Evolutionary conservation across 2,329 filamentous ascomycete genomes (phyloP).

Genomic region (Mycosphaerella arachidis): DNA sequence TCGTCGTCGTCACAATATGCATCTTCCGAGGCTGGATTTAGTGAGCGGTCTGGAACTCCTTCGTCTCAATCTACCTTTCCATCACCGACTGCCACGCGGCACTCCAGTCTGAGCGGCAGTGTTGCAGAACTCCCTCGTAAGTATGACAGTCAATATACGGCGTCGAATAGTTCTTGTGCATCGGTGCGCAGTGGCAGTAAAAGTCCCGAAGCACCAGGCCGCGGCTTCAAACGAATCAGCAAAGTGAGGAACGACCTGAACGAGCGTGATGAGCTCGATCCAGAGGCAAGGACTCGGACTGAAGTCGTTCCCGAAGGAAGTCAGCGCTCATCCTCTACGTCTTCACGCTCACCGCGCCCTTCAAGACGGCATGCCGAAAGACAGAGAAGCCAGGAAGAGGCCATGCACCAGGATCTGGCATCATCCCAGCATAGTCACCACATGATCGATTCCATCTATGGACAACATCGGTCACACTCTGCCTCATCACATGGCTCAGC

Average conservation of each 20-base stretch:
- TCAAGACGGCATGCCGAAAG: constrained; percentile 14
- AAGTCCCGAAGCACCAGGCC: constrained; percentile 13
- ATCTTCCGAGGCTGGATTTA: constrained; percentile 30
- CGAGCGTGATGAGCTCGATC: constrained; percentile 11
- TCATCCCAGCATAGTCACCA: constrained; percentile 21
- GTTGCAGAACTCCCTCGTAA: constrained; percentile 29
- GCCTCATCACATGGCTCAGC: constrained; percentile 23
- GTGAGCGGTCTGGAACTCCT: constrained; percentile 29
- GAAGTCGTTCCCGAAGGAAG: constrained; percentile 11
- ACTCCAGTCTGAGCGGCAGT: constrained; percentile 21
- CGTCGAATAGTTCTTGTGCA: not conserved
- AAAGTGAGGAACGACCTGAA: constrained; percentile 13
- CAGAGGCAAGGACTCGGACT: constrained; percentile 9
- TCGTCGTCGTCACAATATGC: constrained; percentile 30
- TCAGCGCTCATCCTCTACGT: constrained; percentile 16
- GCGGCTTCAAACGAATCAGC: not conserved
- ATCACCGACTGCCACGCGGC: constrained; percentile 26
- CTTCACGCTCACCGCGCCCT: constrained; percentile 17
- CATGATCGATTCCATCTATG: constrained; percentile 19
- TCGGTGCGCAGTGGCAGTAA: constrained; percentile 15
- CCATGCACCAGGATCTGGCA: constrained; percentile 23
- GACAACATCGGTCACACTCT: constrained; percentile 26
- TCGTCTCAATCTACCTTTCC: constrained; percentile 30
- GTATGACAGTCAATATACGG: constrained; percentile 25
- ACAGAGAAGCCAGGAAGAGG: constrained; percentile 23